Conservation (phyloP, 129 eudicot genomes). For the Ambrosia artemisiifolia region DNA sequence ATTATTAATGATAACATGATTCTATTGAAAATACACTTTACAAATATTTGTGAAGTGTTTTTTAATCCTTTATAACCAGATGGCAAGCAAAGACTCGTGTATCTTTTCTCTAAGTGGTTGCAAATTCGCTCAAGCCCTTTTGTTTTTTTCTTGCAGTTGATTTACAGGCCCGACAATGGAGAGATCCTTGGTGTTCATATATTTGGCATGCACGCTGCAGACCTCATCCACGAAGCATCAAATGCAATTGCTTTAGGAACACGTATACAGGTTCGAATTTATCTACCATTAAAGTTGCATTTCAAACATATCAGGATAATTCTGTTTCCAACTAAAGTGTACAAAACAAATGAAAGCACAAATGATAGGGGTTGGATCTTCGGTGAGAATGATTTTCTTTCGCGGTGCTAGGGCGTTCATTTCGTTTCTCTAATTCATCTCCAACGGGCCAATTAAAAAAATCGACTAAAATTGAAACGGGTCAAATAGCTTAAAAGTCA, state of each 20-base stretch:
- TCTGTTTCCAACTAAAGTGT: neutral
- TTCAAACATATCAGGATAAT: neutral
- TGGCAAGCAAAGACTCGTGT: neutral
- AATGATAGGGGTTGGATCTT: no score
- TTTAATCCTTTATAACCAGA: neutral
- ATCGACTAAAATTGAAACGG: neutral
- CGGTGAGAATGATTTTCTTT: no score
- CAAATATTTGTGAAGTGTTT: neutral
- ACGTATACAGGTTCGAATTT: constrained; percentile 60
- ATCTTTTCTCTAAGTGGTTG: neutral
- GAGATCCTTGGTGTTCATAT: constrained; percentile 98
- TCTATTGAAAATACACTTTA: neutral
- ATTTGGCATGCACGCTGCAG: constrained; percentile 94
- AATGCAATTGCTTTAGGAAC: constrained; percentile 96
- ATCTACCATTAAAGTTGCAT: neutral
- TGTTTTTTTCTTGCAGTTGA: constrained; percentile 50
- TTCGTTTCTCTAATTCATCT: neutral
- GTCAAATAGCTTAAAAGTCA: neutral
- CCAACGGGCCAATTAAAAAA: neutral
- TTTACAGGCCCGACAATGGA: constrained; percentile 89
- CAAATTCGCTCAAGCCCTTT: constrained; percentile 8
- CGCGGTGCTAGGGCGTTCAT: no score
- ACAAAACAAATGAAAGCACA: no score
- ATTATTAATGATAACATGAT: neutral
- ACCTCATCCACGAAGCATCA: constrained; percentile 93